Percentiles rank a stretch among this genome's conserved stretches.
Conservation (phyloP, 2,329 filamentous ascomycete species). For the Graphilbum ipis-grandicollis region DNA sequence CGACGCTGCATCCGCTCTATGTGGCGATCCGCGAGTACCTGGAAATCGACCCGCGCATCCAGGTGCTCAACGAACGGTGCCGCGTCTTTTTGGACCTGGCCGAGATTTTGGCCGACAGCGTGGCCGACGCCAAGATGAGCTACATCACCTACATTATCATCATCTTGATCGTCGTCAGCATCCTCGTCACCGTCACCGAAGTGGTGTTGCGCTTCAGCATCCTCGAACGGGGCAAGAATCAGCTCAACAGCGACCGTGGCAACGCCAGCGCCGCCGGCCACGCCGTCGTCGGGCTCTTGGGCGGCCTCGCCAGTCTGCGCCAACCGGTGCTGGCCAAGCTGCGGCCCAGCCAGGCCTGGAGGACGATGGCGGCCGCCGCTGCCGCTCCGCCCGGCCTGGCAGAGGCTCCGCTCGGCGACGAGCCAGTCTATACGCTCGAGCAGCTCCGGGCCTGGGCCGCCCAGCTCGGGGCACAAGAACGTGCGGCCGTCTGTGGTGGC, state of each 20-base stretch:
- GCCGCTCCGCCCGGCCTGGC: neutral
- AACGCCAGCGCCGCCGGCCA: neutral
- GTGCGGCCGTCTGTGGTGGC: slow-evolving; percentile 9
- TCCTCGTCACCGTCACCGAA: slow-evolving; percentile 79
- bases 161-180: slow-evolving; percentile 76
- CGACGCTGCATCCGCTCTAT: slow-evolving; percentile 87
- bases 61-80: slow-evolving; percentile 93
- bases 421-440: slow-evolving; percentile 5
- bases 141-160: slow-evolving; percentile 97
- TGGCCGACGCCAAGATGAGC: slow-evolving; percentile 91
- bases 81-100: slow-evolving; percentile 91
- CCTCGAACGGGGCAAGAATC: slow-evolving; percentile 29
- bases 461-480: slow-evolving; percentile 7
- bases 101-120: slow-evolving; percentile 82
- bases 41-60: slow-evolving; percentile 89
- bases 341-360: neutral
- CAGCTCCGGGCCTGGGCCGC: slow-evolving; percentile 10
- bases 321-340: neutral
- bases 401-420: too few relatives aligned
- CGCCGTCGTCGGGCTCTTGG: too few relatives aligned
- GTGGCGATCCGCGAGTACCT: slow-evolving; percentile 90
- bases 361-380: neutral
- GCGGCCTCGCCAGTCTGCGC: neutral
- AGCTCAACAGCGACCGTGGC: too few relatives aligned
- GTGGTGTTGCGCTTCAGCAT: slow-evolving; percentile 75